These are phyloP conservation scores for Alternaria sp. DNA, from an alignment of 2,329 filamentous ascomycete genomes.

Conservation along the genomic window DNA sequence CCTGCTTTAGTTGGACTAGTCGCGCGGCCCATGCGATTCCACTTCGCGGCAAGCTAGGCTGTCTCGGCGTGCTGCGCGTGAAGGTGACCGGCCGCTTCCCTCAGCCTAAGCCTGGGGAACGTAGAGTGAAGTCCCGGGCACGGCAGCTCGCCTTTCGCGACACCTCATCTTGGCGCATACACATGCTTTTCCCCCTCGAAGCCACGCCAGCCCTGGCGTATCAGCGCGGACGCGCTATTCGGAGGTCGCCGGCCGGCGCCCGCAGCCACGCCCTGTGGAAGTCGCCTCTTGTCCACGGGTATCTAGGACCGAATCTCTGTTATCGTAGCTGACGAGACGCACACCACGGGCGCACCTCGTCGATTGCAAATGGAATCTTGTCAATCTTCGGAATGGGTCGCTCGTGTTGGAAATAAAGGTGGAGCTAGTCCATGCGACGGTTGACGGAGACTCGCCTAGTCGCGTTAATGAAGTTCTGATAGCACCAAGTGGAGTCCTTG, in stretches of 20 bases:
- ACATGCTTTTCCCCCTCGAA: slow-evolving; percentile 8
- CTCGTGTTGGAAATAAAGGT: slow-evolving; percentile 5
- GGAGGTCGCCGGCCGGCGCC: slow-evolving; percentile 9
- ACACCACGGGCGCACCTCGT: slow-evolving; percentile 5
- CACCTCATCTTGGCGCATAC: background rate
- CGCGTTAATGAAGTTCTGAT: slow-evolving; percentile 13
- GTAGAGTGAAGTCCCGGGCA: background rate
- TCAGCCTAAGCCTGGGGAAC: slow-evolving; percentile 5
- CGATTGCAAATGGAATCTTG: slow-evolving; percentile 18
- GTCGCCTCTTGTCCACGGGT: slow-evolving; percentile 9
- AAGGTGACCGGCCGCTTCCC: slow-evolving; percentile 6
- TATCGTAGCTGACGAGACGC: slow-evolving; percentile 9
- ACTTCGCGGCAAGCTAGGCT: slow-evolving; percentile 10
- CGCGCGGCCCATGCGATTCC: slow-evolving; percentile 10
- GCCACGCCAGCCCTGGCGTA: slow-evolving; percentile 5
- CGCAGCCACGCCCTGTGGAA: background rate
- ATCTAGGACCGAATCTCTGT: slow-evolving; percentile 11
- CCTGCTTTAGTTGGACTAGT: slow-evolving; percentile 10
- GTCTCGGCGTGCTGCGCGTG: slow-evolving; percentile 10
- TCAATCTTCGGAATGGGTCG: slow-evolving; percentile 5
- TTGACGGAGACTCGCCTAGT: slow-evolving; percentile 11
- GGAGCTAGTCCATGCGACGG: slow-evolving; percentile 4
- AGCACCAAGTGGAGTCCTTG: slow-evolving; percentile 8
- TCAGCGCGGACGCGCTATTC: background rate
- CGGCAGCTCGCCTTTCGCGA: slow-evolving; percentile 9